Evolutionary conservation across 148 eudicot species (phyloP).

Genomic region (Rhododendron ferrugineum): DNA sequence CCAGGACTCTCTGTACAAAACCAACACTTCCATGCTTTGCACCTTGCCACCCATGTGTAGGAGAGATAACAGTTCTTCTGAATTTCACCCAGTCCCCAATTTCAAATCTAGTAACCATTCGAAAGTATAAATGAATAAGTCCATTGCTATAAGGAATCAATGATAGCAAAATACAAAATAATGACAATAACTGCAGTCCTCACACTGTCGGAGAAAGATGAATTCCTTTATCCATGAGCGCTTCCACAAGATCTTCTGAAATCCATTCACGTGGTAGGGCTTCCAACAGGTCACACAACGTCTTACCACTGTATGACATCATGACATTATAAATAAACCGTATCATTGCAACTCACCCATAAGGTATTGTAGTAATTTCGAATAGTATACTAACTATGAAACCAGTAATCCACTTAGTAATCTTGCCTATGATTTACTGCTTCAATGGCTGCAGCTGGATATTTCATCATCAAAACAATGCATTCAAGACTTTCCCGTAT

Average conservation of each 20-base stretch:
- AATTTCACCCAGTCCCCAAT: conserved; percentile 91
- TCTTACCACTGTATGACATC: conserved; percentile 64
- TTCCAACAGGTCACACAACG: conserved; percentile 76
- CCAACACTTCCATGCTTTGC: conserved; percentile 79
- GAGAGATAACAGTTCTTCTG: conserved; percentile 47
- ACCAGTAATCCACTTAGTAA: not conserved
- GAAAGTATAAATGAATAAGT: not conserved
- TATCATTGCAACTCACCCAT: not conserved
- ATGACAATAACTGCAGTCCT: conserved; percentile 18
- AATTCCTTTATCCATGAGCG: conserved; percentile 59
- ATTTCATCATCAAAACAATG: conserved; percentile 68
- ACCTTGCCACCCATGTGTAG: conserved; percentile 87
- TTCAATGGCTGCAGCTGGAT: conserved; percentile 69
- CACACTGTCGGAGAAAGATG: conserved; percentile 80
- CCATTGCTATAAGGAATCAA: not conserved
- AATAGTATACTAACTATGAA: not conserved
- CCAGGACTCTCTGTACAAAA: conserved; percentile 75
- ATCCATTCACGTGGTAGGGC: conserved; percentile 94
- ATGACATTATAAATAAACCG: not conserved
- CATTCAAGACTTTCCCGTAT: conserved; percentile 88
- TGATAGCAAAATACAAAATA: conserved; percentile 7
- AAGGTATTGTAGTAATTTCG: not conserved
- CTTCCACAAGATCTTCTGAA: conserved; percentile 84
- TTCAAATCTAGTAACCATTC: conserved; percentile 46
- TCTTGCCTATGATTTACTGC: conserved; percentile 78